Percentiles rank a stretch among this genome's conserved stretches.
phyloP scores from a whole-genome alignment of 2,329 filamentous ascomycete species.

The Pseudogymnoascus sp. region DNA sequence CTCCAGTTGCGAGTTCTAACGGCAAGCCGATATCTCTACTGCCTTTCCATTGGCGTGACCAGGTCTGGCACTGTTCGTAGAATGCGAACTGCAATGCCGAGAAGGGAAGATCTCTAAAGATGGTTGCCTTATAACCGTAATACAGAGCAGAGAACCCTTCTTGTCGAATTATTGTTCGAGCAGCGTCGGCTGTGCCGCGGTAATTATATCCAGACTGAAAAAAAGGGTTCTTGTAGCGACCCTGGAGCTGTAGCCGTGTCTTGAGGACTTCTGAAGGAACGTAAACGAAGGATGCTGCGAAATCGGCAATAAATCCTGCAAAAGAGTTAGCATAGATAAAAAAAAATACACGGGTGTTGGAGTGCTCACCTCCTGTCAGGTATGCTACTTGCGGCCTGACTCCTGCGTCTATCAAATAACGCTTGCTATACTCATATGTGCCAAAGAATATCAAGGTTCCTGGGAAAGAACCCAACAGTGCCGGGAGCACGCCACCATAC shows the following conservation, averaged over 20 bases:
- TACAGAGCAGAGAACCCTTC: conserved; percentile 86
- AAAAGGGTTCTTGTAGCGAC: conserved; percentile 87
- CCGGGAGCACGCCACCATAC: conserved; percentile 89
- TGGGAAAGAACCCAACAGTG: conserved; percentile 83
- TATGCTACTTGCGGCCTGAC: conserved; percentile 79
- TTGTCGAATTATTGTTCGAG: conserved; percentile 69
- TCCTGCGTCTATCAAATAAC: conserved; percentile 75
- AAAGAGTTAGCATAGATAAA: conserved; percentile 11
- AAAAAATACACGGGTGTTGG: neutral
- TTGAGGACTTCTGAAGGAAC: conserved; percentile 97
- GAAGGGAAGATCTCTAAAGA: conserved; percentile 90
- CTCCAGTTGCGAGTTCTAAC: conserved; percentile 82
- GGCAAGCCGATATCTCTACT: conserved; percentile 77
- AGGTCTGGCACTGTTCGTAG: conserved; percentile 84
- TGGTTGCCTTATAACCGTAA: conserved; percentile 92
- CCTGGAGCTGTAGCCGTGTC: conserved; percentile 91
- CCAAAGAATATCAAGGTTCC: conserved; percentile 95
- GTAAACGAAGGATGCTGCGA: conserved; percentile 86
- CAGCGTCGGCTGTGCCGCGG: conserved; percentile 72
- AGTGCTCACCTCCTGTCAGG: conserved; percentile 62
- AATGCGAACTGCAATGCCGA: conserved; percentile 96
- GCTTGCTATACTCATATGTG: conserved; percentile 91
- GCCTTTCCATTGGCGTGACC: conserved; percentile 71
- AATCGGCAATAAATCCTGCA: conserved; percentile 80
- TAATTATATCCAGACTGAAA: conserved; percentile 97